These are phyloP conservation scores for Fusarium decemcellulare DNA, from an alignment of 2,329 filamentous ascomycete genomes.

Conservation along the genomic window DNA sequence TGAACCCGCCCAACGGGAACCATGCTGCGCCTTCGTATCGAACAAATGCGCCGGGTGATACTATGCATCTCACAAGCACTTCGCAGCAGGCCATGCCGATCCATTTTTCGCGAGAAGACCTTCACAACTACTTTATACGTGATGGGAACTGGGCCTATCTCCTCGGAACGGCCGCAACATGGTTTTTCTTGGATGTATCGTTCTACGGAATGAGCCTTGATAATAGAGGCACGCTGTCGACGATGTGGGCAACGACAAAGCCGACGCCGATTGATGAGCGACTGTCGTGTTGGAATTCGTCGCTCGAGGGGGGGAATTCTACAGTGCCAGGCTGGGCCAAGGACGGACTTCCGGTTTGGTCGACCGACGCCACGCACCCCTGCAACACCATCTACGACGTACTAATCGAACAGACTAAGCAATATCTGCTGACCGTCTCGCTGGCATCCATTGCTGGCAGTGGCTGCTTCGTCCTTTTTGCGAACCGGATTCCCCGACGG, in stretches of 20 bases:
- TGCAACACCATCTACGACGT: conserved; percentile 68
- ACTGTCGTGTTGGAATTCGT: conserved; percentile 64
- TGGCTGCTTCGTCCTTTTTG: conserved; percentile 62
- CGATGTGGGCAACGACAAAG: conserved; percentile 55
- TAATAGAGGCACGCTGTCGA: conserved; percentile 55
- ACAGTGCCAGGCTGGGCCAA: conserved; percentile 58
- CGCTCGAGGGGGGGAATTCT: conserved; percentile 58
- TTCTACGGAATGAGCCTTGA: conserved; percentile 69
- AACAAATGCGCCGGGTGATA: conserved; percentile 34
- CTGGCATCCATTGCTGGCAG: conserved; percentile 66
- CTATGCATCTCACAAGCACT: conserved; percentile 48
- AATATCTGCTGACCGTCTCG: conserved; percentile 67
- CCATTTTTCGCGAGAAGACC: conserved; percentile 64
- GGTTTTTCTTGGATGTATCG: conserved; percentile 68
- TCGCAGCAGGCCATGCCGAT: conserved; percentile 57
- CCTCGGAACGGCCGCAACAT: conserved; percentile 60
- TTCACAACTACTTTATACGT: conserved; percentile 65
- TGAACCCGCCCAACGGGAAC: conserved; percentile 38
- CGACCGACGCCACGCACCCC: conserved; percentile 62
- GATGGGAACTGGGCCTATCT: conserved; percentile 55
- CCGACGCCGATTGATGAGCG: conserved; percentile 52
- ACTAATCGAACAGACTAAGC: conserved; percentile 65
- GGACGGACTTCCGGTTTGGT: conserved; percentile 62
- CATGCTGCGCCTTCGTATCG: conserved; percentile 39
- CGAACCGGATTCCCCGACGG: conserved; percentile 63